Percentiles rank a stretch among this genome's conserved stretches.
Evolutionary conservation across 495 filamentous ascomycete genomes (phyloP).

Genomic region (Podospora tetraspora): DNA sequence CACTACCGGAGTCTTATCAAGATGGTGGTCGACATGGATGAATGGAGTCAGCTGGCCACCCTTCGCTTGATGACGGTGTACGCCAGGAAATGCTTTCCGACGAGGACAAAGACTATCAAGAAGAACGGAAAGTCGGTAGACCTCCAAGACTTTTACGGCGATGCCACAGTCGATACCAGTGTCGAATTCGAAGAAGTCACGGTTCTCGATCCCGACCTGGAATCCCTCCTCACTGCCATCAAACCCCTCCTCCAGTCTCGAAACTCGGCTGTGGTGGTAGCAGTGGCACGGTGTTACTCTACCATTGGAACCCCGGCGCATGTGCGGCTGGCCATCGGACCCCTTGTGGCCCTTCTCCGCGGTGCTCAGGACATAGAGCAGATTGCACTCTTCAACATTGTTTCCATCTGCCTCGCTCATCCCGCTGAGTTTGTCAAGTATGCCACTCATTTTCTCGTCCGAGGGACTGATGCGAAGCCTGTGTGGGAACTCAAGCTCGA

Average conservation of each 20-base stretch:
- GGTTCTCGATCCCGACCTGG: constrained; percentile 75
- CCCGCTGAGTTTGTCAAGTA: constrained; percentile 78
- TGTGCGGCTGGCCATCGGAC: constrained; percentile 65
- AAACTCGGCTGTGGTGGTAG: constrained; percentile 86
- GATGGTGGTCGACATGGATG: constrained; percentile 97
- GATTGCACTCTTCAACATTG: constrained; percentile 87
- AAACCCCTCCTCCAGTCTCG: constrained; percentile 82
- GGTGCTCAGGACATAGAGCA: constrained; percentile 80
- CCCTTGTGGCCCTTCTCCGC: constrained; percentile 77
- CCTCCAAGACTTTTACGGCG: constrained; percentile 72
- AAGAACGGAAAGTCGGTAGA: constrained; percentile 33
- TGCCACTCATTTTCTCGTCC: constrained; percentile 79
- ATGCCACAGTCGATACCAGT: constrained; percentile 36
- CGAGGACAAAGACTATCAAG: constrained; percentile 52
- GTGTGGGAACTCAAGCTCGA: constrained; percentile 91
- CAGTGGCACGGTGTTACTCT: constrained; percentile 77
- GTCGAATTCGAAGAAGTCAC: constrained; percentile 52
- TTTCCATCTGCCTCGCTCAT: constrained; percentile 69
- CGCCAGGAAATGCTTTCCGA: constrained; percentile 82
- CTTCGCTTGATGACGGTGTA: constrained; percentile 77
- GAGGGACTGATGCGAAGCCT: constrained; percentile 70
- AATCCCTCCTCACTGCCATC: constrained; percentile 72
- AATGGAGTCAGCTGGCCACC: constrained; percentile 88
- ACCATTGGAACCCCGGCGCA: constrained; percentile 74
- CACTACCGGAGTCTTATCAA: constrained; percentile 78